Evolutionary conservation across 1,284 basidiomycete genomes (phyloP), one percentile per base, ranked within the genome.

Genomic region (Paramarasmius palmivorus): DNA sequence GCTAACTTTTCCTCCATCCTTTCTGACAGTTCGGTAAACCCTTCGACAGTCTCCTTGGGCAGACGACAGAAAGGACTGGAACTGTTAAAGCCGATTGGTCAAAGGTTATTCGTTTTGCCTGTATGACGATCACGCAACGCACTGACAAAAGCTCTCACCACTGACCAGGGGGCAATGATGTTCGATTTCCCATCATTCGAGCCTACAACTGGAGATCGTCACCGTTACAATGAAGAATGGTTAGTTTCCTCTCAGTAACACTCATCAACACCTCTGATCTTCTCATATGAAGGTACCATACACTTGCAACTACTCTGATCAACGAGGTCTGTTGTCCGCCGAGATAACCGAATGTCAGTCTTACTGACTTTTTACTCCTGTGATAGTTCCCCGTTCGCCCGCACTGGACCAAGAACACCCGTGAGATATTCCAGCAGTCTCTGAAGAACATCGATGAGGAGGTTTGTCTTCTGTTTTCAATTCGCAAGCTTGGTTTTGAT

Each of bases 401-500:
- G 5, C 69, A 72, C 55, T 72, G 69, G 69, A 71, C 70, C 3
- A 72, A 72, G 58, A 68, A 66, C 57, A 70, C 67, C 14, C 63
- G 69, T 9, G 53, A 56, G 15, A 59, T 69, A 12, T 65, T 69
- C 54, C 46, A 52, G 26, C 61, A 67, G 47, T 59, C 66, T 26
- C 44, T 66, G 17, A 69, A 70, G 59, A 69, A 72, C 45, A 53
- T 72, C 5, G 64, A 70, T 53, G 58, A 59, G 52, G 67, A 65
- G 54, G 68, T 71, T 40, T 39, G 66, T 64, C n/a, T n/a, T n/a
- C n/a, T n/a, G 36, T 14, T 41, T 10, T 15, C 20, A 25, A 22
- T 44, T 44, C 15, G 14, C 15, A 10, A 8, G 20, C 10, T 20
- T 6, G 22, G 25, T 25, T 25, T 17, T 15, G 15, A 23, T 44